Conservation (phyloP, 768 basidiomycete genomes). For the Trametes punicea region DNA sequence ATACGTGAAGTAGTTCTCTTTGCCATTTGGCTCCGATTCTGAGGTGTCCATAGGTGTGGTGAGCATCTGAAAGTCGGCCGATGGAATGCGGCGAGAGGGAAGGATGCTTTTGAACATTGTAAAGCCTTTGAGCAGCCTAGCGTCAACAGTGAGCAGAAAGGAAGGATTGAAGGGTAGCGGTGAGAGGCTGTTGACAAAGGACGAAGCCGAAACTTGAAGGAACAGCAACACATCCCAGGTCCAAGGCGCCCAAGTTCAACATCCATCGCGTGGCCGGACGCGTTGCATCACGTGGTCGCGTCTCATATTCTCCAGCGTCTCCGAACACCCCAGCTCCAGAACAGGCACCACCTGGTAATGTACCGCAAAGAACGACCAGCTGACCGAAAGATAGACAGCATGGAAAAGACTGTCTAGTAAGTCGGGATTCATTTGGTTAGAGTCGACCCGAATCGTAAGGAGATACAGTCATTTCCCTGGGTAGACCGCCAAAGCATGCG, state of each 20-base stretch:
- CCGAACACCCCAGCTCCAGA: no score
- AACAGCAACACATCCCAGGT: not conserved
- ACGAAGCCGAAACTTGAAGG: conserved; percentile 2
- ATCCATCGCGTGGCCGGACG: conserved; percentile 11
- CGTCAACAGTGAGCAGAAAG: not conserved
- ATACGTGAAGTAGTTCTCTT: conserved; percentile 64
- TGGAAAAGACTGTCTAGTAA: no score
- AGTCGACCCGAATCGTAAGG: no score
- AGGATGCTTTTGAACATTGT: conserved; percentile 81
- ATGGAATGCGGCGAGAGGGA: conserved; percentile 59
- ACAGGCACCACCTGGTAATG: no score
- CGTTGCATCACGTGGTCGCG: conserved; percentile 17
- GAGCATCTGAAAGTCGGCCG: conserved; percentile 72
- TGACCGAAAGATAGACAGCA: no score
- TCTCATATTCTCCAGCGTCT: conserved; percentile 1
- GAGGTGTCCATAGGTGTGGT: conserved; percentile 45
- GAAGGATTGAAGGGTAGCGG: not conserved
- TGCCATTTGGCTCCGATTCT: conserved; percentile 40
- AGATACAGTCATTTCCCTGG: no score
- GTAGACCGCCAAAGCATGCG: no score
- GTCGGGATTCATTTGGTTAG: no score
- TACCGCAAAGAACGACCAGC: no score
- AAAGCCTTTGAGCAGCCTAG: not conserved
- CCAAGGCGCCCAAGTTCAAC: conserved; percentile 18
- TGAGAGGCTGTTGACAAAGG: conserved; percentile 1